Base-by-base conservation (phyloP, 495 filamentous ascomycete species). In the Penicillium lividum region DNA sequence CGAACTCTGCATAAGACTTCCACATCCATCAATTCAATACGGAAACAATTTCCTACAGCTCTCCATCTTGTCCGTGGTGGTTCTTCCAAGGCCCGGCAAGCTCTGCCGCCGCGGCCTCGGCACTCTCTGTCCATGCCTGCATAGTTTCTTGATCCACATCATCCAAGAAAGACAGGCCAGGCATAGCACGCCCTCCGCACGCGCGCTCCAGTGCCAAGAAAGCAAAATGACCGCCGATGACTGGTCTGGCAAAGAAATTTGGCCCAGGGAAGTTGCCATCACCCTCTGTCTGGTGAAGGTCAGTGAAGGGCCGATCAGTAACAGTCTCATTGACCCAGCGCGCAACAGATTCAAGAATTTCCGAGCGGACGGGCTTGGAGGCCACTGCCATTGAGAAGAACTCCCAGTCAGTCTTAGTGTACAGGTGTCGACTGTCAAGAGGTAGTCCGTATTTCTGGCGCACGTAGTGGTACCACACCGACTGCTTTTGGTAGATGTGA, bases 321-420 rank as follows among this genome's bases (percentile, higher is more conserved):
- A 74, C 77, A 0, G 93, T 96, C 71, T 96, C 88, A 58, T 93
- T 93, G 58, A 96, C 82, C 92, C 92, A 97, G 51, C 73, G 78
- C 0, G 90, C 91, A 50, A 96, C 84, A 33, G 83, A 83, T n/a
- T 86, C 79, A 36, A 96, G 75, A 57, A 96, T 91, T 73, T 90
- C 83, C 13, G 80, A 74, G 38, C 89, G 83, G 7, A 88, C 86
- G 51, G 78, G 67, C 60, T 83, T 78, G 45, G 81, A 82, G 13
- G 90, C 82, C 8, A 96, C 85, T 3, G 93, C 89, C 54, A 92
- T 91, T 2, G 87, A 86, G 67, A 93, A 96, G 73, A 96, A 90
- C 66, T 96, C 88, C 92, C 92, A 96, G 73, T 96, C 92, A 34
- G 85, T 88, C 74, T 97, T 97, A 22, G 93, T 92, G 69, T 92